Evolutionary conservation across 257 asterid species (phyloP), one percentile per base, ranked within the genome.

Genomic region (Cordia subcordata): DNA sequence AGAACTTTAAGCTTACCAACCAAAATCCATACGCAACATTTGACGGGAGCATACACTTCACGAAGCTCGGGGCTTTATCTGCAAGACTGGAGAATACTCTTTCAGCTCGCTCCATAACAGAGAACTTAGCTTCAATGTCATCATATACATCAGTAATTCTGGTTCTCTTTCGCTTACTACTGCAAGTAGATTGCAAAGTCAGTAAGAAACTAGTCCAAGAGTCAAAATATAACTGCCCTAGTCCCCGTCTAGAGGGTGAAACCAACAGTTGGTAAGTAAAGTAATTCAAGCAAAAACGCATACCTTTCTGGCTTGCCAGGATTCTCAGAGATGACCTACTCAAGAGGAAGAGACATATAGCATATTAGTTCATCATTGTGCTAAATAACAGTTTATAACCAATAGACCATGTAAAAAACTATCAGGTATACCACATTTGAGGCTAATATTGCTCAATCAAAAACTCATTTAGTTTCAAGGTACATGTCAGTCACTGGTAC

Each of bases 1-100:
- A 19, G 56, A 23, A n/a, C 20, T 16, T 57, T 38, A 59, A 55
- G 61, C 83, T 75, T 80, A 92, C 97, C 85, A 92, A 57, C 99
- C 99, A 92, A 79, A 92, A 92, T 58, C 99, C 94, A 68, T 80
- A 85, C 52, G 84, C 65, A 46, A 92, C 99, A 58, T 86, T 92
- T n/a, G 99, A 88, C 22, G 94, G 96, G 74, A 82, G 94, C 99
- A 92, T 88, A 49, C 85, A 80, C 77, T 92, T 92, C 4, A 75
- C 18, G 68, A 88, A 84, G 74, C 62, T 71, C 16, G 97, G 99
- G 22, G 57, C 53, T 45, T 79, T 77, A 49, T 77, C 77, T 27
- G 57, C 83, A 22, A 82, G 61, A 52, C 68, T 57, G 0, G 78
- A 57, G 27, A 82, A 75, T 4, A 82, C 62, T 72, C 72, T 74